Percentiles rank a stretch among this genome's conserved stretches.
phyloP scores from a whole-genome alignment of 495 filamentous ascomycete genomes.

The Neurospora sp. region DNA sequence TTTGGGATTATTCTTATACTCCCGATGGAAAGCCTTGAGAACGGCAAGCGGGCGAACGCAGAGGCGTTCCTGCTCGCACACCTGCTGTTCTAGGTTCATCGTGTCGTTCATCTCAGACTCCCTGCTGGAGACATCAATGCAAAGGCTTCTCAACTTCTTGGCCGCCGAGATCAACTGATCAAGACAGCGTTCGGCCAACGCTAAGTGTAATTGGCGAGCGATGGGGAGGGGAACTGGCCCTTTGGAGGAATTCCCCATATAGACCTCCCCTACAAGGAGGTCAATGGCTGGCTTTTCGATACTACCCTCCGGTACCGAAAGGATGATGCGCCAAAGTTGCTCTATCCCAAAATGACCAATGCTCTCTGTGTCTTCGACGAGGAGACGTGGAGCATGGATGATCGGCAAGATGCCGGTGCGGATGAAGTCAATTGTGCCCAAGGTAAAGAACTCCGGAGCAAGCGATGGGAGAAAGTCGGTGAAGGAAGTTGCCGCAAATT shows the following conservation, averaged over 20 bases:
- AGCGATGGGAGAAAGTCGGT: conserved; percentile 54
- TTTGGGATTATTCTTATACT: conserved; percentile 36
- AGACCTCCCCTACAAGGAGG: conserved; percentile 59
- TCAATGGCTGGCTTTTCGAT: conserved; percentile 60
- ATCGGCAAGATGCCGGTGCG: conserved; percentile 29
- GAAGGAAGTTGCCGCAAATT: conserved; percentile 59
- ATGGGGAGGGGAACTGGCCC: conserved; percentile 32
- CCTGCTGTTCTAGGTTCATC: conserved; percentile 38
- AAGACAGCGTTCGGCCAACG: conserved; percentile 68
- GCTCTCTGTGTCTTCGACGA: conserved; percentile 27
- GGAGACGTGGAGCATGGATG: neutral
- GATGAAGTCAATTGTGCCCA: conserved; percentile 57
- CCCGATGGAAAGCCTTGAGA: conserved; percentile 35
- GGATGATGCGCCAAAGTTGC: conserved; percentile 72
- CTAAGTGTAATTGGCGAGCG: conserved; percentile 56
- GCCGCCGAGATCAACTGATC: conserved; percentile 64
- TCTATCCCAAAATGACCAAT: conserved; percentile 52
- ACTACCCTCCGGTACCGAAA: conserved; percentile 56
- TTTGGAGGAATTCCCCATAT: conserved; percentile 47
- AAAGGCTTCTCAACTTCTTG: conserved; percentile 41
- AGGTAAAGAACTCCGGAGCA: conserved; percentile 53
- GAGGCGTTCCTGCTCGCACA: conserved; percentile 43
- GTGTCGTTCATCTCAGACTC: conserved; percentile 28
- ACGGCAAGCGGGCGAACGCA: conserved; percentile 57
- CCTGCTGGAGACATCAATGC: conserved; percentile 28